Evolutionary conservation across 2,329 filamentous ascomycete species (phyloP), one percentile per base, ranked within the genome.

Genomic region (Talaromyces rugulosus): DNA sequence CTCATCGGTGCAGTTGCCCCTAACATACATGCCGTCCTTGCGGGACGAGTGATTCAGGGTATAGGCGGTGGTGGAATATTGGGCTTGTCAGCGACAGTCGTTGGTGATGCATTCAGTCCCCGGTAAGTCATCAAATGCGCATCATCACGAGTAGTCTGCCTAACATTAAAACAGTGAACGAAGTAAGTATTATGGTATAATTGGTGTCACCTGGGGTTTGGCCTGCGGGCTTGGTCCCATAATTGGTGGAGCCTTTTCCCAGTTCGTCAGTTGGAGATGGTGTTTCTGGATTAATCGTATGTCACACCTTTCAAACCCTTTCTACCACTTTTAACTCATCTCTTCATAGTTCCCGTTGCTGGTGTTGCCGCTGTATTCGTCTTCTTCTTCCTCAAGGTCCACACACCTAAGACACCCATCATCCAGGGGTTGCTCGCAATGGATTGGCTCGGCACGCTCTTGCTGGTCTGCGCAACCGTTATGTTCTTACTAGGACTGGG

Each of bases 301-400:
- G 56, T 58, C 56, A 11, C 16, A 14, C 33, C 33, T 36, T 36
- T 36, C 33, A 4, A 14, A 36, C 5, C 11, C 33, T 9, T 36
- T 36, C 9, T 9, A 12, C 33, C 9, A 14, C 12, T 36, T 36
- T 36, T 14, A 14, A 36, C 33, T 36, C 33, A 36, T 36, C 12
- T 12, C 9, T 36, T 40, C 3, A 56, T 28, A 57, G 55, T 86
- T 5, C 83, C 83, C 0, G 69, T 86, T 33, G 83, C 82, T 0
- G 73, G 76, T 0, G 62, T 85, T 1, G 80, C 81, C 0, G 82
- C 80, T 0, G 53, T 76, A 0, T 78, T 76, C 36, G 81, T 84
- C 14, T 59, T 85, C 0, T 84, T 84, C 67, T 82, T 84, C 66
- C 85, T 86, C 82, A 83, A 83, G 0, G 66, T 86, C 42, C 83